Evolutionary conservation across 2,329 filamentous ascomycete species (phyloP), one percentile per base, ranked within the genome.

Genomic region (Penicillium thymicola): DNA sequence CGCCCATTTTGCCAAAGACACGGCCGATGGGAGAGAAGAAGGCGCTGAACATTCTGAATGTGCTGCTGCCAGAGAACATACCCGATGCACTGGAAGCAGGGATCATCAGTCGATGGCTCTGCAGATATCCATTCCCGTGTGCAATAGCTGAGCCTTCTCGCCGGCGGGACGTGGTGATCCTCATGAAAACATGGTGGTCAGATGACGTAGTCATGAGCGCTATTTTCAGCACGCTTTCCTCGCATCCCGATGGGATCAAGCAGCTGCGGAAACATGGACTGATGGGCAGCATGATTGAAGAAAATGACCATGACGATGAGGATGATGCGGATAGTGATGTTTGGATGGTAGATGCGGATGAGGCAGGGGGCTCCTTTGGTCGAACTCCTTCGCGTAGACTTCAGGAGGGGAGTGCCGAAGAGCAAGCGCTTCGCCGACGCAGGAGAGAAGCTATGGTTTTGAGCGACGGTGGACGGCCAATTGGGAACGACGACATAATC

Each of bases 381-480:
- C 64, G 62, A 46, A 44, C 70, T 70, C 59, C 67, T 69, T 59
- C 71, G 51, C 62, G 70, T 62, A 61, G 72, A 61, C 54, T 66
- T 11, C 70, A 65, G 25, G 70, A 72, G 52, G 69, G 69, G 34
- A 75, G 64, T 45, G 59, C 65, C 5, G 72, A 74, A 59, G 89
- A 93, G 71, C 86, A 89, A 66, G 83, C 88, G 51, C 79, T 92
- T 58, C 80, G 91, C 58, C 82, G 92, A 62, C 82, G 90, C 48
- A 83, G 93, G 68, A 82, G 92, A 63, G 91, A 96, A 76, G 92
- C 91, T 5, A 92, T 97, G 84, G 92, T 97, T 21, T 78, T 96
- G 55, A 93, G 92, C 67, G 91, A 96, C 67, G 89, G 90, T n/a
- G 90, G 85, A 23, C 82, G 87, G 32, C 88, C 89, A 1, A 72